Evolutionary conservation across 805 yeast species (phyloP), one percentile per base, ranked within the genome.

Genomic region (Saturnispora saitoi): DNA sequence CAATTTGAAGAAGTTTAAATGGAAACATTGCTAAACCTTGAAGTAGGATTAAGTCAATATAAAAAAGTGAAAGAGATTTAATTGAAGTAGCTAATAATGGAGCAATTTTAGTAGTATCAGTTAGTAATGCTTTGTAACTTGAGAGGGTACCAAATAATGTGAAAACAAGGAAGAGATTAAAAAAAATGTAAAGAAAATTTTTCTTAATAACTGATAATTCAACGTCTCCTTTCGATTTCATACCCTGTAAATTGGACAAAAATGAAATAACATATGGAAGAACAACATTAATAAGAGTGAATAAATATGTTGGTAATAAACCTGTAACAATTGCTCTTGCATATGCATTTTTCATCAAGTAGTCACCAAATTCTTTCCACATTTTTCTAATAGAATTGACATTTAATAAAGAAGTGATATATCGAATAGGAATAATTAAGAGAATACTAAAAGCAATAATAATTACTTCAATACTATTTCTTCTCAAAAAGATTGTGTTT

Each of bases 21-120:
- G 83, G 83, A 55, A 78, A 76, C 80, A 79, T 76, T 1, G 80
- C 79, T 45, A 79, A 57, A 0, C 89, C 93, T 62, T 85, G 93
- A 49, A 84, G 71, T 20, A 84, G 68, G 50, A 84, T 83, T 64
- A 78, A 69, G 58, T 78, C 79, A 45, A 73, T 77, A 54, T 78
- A 78, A 55, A 78, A 78, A 42, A 78, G 63, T 2, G 81, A 75
- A 32, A 76, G 62, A 38, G 71, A 68, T 57, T 74, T 75, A 48
- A 78, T 67, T 1, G 81, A 76, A 11, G 69, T 65, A 5, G 82
- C 82, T 50, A 78, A 59, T 48, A 75, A 71, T 48, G 72, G 76
- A 0, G 82, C 82, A 49, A 78, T 75, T 58, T 73, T 75, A 12
- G 81, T 77, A 10, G 83, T 77, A 55, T 78, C 83, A 24, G 79